phyloP scores from a whole-genome alignment of 495 filamentous ascomycete species.

The Penicillium robsamsonii region DNA sequence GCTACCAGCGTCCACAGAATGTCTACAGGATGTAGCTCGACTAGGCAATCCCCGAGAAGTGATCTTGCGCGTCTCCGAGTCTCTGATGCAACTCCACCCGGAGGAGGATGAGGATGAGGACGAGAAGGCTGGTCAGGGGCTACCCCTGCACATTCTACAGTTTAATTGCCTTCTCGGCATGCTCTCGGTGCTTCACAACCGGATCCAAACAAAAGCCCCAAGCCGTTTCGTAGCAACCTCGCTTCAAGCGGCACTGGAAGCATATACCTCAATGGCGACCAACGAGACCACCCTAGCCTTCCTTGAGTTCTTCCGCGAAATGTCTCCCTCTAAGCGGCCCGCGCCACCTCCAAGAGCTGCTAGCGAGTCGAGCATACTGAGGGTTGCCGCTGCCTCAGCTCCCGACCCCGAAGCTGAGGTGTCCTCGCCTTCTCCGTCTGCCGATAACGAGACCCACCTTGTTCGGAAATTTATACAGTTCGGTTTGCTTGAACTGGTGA shows the following conservation, averaged over 20 bases:
- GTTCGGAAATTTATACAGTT: slow-evolving; percentile 74
- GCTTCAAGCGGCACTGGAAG: slow-evolving; percentile 69
- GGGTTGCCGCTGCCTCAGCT: slow-evolving; percentile 51
- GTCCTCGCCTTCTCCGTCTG: slow-evolving; percentile 46
- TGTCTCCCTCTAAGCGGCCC: slow-evolving; percentile 72
- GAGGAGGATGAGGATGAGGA: slow-evolving; percentile 53
- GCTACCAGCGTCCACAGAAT: slow-evolving; percentile 67
- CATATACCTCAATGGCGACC: slow-evolving; percentile 57
- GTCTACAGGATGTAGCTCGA: slow-evolving; percentile 74
- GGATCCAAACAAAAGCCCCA: slow-evolving; percentile 87
- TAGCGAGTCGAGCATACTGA: slow-evolving; percentile 46
- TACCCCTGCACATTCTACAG: slow-evolving; percentile 41
- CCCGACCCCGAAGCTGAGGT: slow-evolving; percentile 79
- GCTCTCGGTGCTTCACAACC: slow-evolving; percentile 78
- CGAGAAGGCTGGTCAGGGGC: slow-evolving; percentile 27
- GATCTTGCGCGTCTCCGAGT: slow-evolving; percentile 81
- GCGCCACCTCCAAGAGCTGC: slow-evolving; percentile 68
- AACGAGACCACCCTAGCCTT: slow-evolving; percentile 70
- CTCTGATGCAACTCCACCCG: slow-evolving; percentile 57
- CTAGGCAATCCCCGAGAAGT: slow-evolving; percentile 93
- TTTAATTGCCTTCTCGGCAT: slow-evolving; percentile 78
- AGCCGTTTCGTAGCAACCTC: slow-evolving; percentile 91
- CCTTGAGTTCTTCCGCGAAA: slow-evolving; percentile 69
- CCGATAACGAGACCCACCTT: slow-evolving; percentile 56
- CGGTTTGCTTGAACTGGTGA: slow-evolving; percentile 80